Evolutionary conservation across 1,139 yeast genomes (phyloP).

Genomic region (Yarrowia galli): DNA sequence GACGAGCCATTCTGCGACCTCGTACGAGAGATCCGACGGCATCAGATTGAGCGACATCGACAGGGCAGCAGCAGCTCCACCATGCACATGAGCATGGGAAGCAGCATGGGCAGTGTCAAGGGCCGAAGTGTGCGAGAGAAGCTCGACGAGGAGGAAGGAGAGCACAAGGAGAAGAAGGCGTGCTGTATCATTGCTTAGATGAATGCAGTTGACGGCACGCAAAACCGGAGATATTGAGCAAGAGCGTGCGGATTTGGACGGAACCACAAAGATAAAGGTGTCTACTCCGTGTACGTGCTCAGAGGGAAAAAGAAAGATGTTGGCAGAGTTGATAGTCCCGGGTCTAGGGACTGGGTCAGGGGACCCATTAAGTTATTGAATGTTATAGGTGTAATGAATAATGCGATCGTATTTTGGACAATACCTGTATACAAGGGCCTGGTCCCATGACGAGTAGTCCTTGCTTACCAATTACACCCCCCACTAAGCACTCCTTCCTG

Average conservation of each 20-base stretch:
- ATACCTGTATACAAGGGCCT: too few species aligned
- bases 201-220: too few species aligned
- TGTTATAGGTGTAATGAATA: constrained; percentile 9
- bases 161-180: constrained; percentile 6
- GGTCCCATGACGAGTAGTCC: too few species aligned
- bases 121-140: constrained; percentile 26
- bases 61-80: constrained; percentile 23
- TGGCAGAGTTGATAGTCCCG: background rate
- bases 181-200: constrained; percentile 13
- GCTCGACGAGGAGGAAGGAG: constrained; percentile 2
- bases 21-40: constrained; percentile 67
- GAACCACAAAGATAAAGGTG: too few species aligned
- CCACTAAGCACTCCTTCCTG: too few species aligned
- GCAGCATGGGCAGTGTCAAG: constrained; percentile 30
- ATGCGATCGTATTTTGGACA: background rate
- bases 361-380: constrained; percentile 25
- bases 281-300: too few species aligned
- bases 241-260: too few species aligned
- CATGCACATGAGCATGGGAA: constrained; percentile 28
- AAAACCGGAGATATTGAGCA: too few species aligned
- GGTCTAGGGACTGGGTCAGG: background rate
- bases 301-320: background rate
- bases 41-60: constrained; percentile 44
- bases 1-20: constrained; percentile 87
- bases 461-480: too few species aligned